Base-by-base conservation (phyloP, 805 yeast species). In the Candida ulmi region DNA sequence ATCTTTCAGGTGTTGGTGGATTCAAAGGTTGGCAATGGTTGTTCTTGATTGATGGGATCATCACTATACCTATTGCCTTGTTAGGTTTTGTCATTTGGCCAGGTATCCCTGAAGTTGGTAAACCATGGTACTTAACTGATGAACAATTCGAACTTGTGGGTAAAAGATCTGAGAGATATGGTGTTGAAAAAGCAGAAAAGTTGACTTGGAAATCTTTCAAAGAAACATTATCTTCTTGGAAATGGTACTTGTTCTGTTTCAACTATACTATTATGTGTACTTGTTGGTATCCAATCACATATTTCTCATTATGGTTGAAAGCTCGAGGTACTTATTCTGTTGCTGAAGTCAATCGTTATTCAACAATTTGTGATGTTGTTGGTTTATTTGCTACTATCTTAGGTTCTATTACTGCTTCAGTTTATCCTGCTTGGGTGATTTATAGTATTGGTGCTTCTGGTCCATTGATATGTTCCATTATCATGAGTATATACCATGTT, bases 11-110 rank as follows among this genome's bases (percentile, higher is more conserved):
- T 28, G 61, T 54, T 5, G 55, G 54, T 32, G 79, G 78, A 2
- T 52, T 66, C 16, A 66, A 68, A 8, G 72, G 78, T 16, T 79
- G 85, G 85, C 69, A 76, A 57, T 79, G 84, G 84, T 71, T 77
- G 60, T 78, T 75, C 48, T 33, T 40, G n/a, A 36, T 40, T 36
- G 43, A 40, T 36, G 43, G 43, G 23, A 33, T 40, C 9, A 26
- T 40, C 12, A 40, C 43, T 8, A 5, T 36, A 17, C 40, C 43
- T 9, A 25, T 36, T 18, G 43, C 31, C 5, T 15, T 40, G 3
- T 17, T 36, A 3, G 43, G 38, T 3, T 29, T 36, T 13, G 34
- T 15, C 12, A n/a, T 39, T 12, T 38, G 41, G 41, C 37, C 37
- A 6, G 34, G 28, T 17, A 17, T 34, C 17, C 41, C 41, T 8